These are phyloP conservation scores for Pezicula radicicola DNA, from an alignment of 2,329 filamentous ascomycete species.

Conservation along the genomic window DNA sequence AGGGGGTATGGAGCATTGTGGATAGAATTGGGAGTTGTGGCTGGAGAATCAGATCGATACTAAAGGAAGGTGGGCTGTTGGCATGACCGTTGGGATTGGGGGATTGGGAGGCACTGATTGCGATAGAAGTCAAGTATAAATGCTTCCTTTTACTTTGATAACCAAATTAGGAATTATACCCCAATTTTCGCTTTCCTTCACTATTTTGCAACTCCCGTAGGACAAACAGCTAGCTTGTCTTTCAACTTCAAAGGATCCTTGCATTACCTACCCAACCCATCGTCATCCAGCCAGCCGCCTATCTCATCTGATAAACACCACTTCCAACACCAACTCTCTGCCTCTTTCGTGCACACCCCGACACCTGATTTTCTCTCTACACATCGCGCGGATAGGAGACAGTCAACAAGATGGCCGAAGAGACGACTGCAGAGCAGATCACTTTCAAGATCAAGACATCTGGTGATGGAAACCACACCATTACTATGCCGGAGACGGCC, in stretches of 20 bases:
- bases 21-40: background rate
- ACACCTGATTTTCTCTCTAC: background rate
- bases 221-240: background rate
- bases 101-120: no score
- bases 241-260: background rate
- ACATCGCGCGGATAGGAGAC: background rate
- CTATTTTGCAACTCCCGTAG: background rate
- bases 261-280: background rate
- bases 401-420: constrained; percentile 42
- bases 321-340: background rate
- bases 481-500: constrained; percentile 75
- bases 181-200: background rate
- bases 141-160: background rate
- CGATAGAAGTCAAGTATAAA: no score
- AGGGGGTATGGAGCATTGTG: no score
- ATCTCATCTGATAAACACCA: background rate
- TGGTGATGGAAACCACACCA: constrained; percentile 77
- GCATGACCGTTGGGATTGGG: background rate
- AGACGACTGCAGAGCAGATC: constrained; percentile 61
- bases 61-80: background rate
- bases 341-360: background rate
- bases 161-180: background rate
- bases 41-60: background rate
- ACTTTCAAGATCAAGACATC: constrained; percentile 98
- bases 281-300: background rate